Conservation (phyloP, 208 protist species). For the Acanthamoeba royreba region DNA sequence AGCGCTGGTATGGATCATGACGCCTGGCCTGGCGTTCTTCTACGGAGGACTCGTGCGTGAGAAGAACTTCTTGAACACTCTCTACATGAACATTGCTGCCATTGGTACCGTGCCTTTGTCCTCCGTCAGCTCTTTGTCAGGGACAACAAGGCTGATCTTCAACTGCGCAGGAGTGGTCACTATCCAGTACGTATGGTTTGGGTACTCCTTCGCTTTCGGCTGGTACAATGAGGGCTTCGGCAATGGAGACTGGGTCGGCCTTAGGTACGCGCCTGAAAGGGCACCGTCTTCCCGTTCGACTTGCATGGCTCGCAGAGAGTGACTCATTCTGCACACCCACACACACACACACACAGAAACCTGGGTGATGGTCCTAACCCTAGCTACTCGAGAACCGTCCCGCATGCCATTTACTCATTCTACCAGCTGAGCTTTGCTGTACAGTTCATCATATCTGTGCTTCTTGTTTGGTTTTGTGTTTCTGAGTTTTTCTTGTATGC, state of each 20-base stretch:
- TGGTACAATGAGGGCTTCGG: conserved; percentile 21
- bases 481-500: too few species aligned
- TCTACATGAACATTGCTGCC: conserved; percentile 11
- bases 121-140: too few species aligned
- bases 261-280: background rate
- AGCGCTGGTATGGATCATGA: conserved; percentile 26
- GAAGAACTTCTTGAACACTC: conserved; percentile 41
- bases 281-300: too few species aligned
- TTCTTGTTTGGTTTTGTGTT: too few species aligned
- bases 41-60: conserved; percentile 41
- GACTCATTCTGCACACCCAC: too few species aligned
- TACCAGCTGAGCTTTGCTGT: conserved; percentile 19
- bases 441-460: too few species aligned
- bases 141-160: too few species aligned
- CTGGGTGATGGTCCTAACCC: background rate
- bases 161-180: background rate
- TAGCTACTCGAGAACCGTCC: background rate
- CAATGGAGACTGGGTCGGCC: background rate
- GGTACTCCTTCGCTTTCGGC: conserved; percentile 12
- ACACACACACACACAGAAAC: too few species aligned
- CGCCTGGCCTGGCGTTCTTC: conserved; percentile 29
- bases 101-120: background rate
- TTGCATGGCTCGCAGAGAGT: background rate
- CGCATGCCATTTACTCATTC: background rate
- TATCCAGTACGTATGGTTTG: conserved; percentile 33